Evolutionary conservation across 805 yeast species (phyloP).

Genomic region (Barnettozyma wickerhamii): DNA sequence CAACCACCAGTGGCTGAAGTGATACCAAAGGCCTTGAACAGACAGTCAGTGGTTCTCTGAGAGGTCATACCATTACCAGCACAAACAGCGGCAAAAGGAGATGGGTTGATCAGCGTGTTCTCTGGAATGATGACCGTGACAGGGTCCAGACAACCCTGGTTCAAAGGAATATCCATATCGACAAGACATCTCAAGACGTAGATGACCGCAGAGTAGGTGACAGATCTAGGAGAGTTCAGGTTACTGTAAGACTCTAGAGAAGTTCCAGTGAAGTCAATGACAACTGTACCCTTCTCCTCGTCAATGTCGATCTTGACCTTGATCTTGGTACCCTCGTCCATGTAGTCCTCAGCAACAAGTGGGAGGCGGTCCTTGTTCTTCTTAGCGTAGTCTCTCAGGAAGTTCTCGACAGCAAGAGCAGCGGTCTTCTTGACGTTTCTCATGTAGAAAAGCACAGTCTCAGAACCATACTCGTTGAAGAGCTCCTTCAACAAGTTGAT

Average conservation of each 20-base stretch:
- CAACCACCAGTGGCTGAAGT: conserved; percentile 58
- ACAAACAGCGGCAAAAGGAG: conserved; percentile 41
- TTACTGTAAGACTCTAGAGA: conserved; percentile 49
- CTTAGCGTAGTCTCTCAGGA: conserved; percentile 34
- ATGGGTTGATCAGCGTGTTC: conserved; percentile 32
- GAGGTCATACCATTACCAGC: conserved; percentile 55
- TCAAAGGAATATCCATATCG: conserved; percentile 50
- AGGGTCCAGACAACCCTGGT: conserved; percentile 50
- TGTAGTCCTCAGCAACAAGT: conserved; percentile 41
- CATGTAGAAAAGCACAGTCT: conserved; percentile 44
- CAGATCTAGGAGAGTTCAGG: conserved; percentile 52
- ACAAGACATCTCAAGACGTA: conserved; percentile 50
- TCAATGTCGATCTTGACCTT: conserved; percentile 37
- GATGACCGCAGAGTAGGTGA: conserved; percentile 48
- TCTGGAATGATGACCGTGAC: conserved; percentile 35
- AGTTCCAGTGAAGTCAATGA: conserved; percentile 50
- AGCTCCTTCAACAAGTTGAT: conserved; percentile 39
- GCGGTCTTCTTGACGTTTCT: conserved; percentile 41
- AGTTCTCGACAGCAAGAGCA: conserved; percentile 40
- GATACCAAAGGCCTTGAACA: conserved; percentile 50
- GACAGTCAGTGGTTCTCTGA: conserved; percentile 50
- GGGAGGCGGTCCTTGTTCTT: conserved; percentile 34
- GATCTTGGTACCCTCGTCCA: conserved; percentile 55
- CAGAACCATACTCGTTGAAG: conserved; percentile 39
- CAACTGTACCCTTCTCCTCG: conserved; percentile 35